Conservation (phyloP, 345 rosid genomes). For the Excoecaria agallocha region DNA sequence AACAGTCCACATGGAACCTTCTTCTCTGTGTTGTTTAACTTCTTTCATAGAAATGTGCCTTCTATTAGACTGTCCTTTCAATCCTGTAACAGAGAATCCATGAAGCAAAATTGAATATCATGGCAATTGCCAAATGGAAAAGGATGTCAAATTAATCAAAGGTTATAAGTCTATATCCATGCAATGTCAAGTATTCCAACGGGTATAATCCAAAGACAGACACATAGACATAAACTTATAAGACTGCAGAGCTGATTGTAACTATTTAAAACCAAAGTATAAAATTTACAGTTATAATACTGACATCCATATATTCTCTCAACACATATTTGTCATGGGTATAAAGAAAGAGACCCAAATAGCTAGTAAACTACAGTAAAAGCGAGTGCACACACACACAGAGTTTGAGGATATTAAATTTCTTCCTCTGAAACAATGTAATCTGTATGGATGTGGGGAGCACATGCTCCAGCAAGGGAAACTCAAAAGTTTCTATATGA, state of each 20-base stretch:
- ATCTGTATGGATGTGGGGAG: neutral
- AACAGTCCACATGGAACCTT: too few species aligned
- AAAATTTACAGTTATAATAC: neutral
- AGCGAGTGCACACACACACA: neutral
- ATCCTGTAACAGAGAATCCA: slow-evolving; percentile 37
- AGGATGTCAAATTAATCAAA: neutral
- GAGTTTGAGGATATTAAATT: neutral
- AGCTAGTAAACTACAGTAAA: neutral
- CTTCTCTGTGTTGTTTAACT: too few species aligned
- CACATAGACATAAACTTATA: neutral
- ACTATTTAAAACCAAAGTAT: neutral
- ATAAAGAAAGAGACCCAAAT: too few species aligned
- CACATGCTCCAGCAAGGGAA: neutral
- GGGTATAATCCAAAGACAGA: neutral
- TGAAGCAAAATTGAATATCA: neutral
- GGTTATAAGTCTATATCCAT: neutral
- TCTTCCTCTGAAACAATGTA: neutral
- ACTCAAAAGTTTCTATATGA: too few species aligned
- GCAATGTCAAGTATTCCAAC: neutral
- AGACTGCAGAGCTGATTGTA: neutral
- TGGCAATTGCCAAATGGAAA: neutral
- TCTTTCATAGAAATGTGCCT: too few species aligned
- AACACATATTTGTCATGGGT: too few species aligned
- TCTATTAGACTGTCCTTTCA: too few species aligned
- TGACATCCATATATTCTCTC: too few species aligned